Evolutionary conservation across 2,329 filamentous ascomycete genomes (phyloP).

Genomic region (Ophiognomonia clavigignenti-juglandacearum): DNA sequence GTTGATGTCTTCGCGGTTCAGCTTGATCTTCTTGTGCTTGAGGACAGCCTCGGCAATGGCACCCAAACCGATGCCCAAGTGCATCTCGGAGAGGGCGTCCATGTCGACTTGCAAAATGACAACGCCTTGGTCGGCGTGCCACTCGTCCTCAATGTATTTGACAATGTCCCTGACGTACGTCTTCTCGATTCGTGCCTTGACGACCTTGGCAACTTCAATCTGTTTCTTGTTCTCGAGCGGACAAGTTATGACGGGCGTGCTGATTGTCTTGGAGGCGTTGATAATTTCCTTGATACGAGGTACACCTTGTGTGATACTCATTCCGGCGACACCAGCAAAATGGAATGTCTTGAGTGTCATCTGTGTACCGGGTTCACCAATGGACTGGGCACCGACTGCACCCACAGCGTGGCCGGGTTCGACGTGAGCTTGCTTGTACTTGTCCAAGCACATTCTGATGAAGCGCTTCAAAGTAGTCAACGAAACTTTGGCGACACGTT

Average conservation of each 20-base stretch:
- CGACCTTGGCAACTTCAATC: conserved; percentile 77
- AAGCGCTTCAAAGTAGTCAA: conserved; percentile 68
- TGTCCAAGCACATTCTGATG: conserved; percentile 75
- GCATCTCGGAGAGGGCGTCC: conserved; percentile 71
- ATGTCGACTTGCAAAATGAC: conserved; percentile 79
- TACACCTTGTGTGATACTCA: conserved; percentile 99
- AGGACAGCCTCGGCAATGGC: conserved; percentile 76
- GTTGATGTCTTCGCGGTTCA: conserved; percentile 60
- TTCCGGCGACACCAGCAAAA: conserved; percentile 98
- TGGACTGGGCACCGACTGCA: conserved; percentile 93
- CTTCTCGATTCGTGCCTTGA: conserved; percentile 93
- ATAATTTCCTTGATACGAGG: conserved; percentile 99
- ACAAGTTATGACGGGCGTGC: conserved; percentile 89
- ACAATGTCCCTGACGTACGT: conserved; percentile 82
- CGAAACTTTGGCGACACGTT: conserved; percentile 82
- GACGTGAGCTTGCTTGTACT: conserved; percentile 86
- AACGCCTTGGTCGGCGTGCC: conserved; percentile 71
- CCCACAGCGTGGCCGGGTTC: conserved; percentile 95
- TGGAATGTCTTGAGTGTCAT: conserved; percentile 99
- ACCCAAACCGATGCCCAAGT: conserved; percentile 68
- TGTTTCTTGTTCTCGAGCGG: conserved; percentile 71
- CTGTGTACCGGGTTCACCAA: conserved; percentile 95
- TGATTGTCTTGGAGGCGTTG: conserved; percentile 92
- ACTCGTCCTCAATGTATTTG: conserved; percentile 79
- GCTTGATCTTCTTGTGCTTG: conserved; percentile 76